These are phyloP conservation scores for Spergularia marina DNA, from an alignment of 148 eudicot genomes.

Conservation along the genomic window DNA sequence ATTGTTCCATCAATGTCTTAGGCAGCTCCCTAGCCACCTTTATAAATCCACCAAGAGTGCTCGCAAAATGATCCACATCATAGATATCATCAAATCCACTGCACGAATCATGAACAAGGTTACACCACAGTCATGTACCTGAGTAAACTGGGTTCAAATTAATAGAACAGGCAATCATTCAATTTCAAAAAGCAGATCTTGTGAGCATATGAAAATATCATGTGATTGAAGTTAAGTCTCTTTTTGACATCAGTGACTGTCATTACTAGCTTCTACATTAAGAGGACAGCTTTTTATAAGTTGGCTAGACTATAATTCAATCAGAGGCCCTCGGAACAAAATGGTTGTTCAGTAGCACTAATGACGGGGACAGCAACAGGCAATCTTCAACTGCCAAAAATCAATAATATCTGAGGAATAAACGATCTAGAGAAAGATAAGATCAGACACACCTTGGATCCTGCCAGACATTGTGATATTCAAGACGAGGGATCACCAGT, in stretches of 20 bases:
- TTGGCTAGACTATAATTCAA: no score
- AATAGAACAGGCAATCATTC: not conserved
- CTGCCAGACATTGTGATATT: slow-evolving; percentile 78
- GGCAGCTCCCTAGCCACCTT: slow-evolving; percentile 58
- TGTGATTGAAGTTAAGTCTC: not conserved
- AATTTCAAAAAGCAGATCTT: not conserved
- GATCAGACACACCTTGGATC: slow-evolving; percentile 53
- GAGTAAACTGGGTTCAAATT: not conserved
- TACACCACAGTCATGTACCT: not conserved
- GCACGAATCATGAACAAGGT: slow-evolving; percentile 20
- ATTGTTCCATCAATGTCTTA: slow-evolving; percentile 44
- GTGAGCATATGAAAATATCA: not conserved
- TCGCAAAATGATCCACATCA: slow-evolving; percentile 67
- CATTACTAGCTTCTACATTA: not conserved
- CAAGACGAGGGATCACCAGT: slow-evolving; percentile 69
- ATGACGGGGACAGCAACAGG: not conserved
- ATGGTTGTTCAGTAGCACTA: not conserved
- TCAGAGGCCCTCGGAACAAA: no score
- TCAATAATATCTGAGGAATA: not conserved
- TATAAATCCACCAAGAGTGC: slow-evolving; percentile 45
- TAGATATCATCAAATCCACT: slow-evolving; percentile 75
- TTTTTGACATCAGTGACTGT: not conserved
- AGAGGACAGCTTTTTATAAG: no score
- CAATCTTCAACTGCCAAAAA: not conserved
- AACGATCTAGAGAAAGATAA: not conserved